Percentiles rank a stretch among this genome's conserved stretches.
phyloP scores from a whole-genome alignment of 2,329 filamentous ascomycete genomes.

The Graphilbum sp. region DNA sequence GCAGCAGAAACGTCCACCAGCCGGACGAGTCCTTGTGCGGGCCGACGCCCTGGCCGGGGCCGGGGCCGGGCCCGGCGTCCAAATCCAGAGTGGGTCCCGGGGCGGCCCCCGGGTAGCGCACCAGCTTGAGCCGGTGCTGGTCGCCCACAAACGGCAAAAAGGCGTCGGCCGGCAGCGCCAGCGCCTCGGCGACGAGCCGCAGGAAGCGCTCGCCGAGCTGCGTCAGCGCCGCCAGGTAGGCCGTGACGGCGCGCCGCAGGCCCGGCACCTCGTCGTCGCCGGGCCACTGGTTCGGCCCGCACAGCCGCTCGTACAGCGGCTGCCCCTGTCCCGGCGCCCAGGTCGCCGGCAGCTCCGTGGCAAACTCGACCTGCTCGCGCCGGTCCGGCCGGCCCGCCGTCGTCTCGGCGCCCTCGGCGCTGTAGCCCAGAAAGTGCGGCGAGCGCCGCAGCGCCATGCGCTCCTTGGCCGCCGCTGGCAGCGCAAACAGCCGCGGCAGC shows the following conservation, averaged over 20 bases:
- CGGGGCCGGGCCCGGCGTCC: too few relatives aligned
- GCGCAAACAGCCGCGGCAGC: conserved; percentile 27
- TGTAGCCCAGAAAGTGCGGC: conserved; percentile 45
- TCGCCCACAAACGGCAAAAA: conserved; percentile 36
- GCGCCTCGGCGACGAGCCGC: conserved; percentile 36
- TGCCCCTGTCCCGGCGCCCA: conserved; percentile 12
- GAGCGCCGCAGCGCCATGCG: conserved; percentile 30
- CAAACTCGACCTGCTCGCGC: conserved; percentile 44
- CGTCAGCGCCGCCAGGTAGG: conserved; percentile 35
- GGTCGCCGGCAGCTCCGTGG: conserved; percentile 30
- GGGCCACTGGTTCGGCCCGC: conserved; percentile 25
- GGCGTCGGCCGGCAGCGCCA: conserved; percentile 28
- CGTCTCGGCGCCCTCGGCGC: conserved; percentile 34
- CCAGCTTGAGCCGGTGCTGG: conserved; percentile 43
- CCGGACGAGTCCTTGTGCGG: conserved; percentile 47
- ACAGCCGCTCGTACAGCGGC: conserved; percentile 25
- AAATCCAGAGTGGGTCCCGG: too few relatives aligned
- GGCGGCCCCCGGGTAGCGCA: conserved; percentile 33
- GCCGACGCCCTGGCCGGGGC: conserved; percentile 37
- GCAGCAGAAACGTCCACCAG: conserved; percentile 48
- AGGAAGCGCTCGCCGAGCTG: conserved; percentile 35
- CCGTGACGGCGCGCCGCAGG: conserved; percentile 21
- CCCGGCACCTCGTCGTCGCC: conserved; percentile 1
- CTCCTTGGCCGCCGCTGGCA: conserved; percentile 21
- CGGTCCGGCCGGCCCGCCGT: conserved; percentile 35